These are phyloP conservation scores for Globisporangium cylindrosporum DNA, from an alignment of 352 stramenopile species.

Conservation along the genomic window DNA sequence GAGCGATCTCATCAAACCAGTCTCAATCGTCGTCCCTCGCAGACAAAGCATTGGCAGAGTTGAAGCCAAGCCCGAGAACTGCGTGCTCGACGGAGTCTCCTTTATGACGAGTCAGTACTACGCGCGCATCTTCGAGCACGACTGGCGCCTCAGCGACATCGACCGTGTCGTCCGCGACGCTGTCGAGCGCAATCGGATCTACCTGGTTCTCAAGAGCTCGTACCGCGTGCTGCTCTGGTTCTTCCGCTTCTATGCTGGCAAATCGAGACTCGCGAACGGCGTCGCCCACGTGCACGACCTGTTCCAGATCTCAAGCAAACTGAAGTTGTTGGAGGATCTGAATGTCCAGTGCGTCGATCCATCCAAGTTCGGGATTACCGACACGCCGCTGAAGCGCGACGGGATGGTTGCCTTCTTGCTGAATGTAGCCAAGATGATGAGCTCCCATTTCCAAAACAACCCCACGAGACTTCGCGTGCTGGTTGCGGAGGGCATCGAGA, in stretches of 20 bases:
- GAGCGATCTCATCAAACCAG: neutral
- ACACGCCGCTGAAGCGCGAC: conserved; percentile 47
- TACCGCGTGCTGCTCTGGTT: conserved; percentile 67
- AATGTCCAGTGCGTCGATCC: conserved; percentile 53
- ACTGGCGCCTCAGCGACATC: conserved; percentile 51
- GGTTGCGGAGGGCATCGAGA: conserved; percentile 52
- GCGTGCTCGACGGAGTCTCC: conserved; percentile 28
- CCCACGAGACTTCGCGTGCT: conserved; percentile 35
- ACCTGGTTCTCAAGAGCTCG: conserved; percentile 29
- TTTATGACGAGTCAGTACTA: conserved; percentile 33
- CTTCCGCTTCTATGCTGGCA: conserved; percentile 56
- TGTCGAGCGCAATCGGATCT: conserved; percentile 63
- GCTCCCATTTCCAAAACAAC: conserved; percentile 36
- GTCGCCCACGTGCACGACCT: conserved; percentile 22
- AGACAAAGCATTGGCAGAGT: conserved; percentile 3
- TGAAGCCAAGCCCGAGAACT: conserved; percentile 15
- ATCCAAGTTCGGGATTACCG: conserved; percentile 39
- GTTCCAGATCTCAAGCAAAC: conserved; percentile 43
- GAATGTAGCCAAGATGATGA: conserved; percentile 43
- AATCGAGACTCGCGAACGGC: conserved; percentile 21
- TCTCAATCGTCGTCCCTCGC: neutral
- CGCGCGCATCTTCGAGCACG: conserved; percentile 42
- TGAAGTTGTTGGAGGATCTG: conserved; percentile 59
- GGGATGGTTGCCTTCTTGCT: conserved; percentile 48
- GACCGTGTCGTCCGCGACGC: conserved; percentile 59